Conservation (phyloP, 192 early-diverging fungal genomes). For the Backusella luteola region DNA sequence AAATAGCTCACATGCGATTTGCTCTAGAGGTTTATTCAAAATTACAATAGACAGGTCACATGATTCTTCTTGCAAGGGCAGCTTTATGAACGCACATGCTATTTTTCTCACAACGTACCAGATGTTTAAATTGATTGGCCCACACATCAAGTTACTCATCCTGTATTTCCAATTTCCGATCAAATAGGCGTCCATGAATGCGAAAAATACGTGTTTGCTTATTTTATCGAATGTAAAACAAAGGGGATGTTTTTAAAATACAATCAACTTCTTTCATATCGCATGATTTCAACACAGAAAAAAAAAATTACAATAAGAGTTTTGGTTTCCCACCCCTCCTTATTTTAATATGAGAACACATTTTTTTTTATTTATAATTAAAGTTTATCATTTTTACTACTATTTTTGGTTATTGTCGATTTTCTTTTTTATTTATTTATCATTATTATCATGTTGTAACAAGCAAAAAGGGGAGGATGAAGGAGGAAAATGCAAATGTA, state of each 20-base stretch:
- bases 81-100: slow-evolving; percentile 2
- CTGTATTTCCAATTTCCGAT: not conserved
- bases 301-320: too few relatives aligned
- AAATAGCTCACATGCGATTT: slow-evolving; percentile 12
- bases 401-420: not conserved
- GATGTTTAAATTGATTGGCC: not conserved
- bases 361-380: not conserved
- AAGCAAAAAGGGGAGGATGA: not conserved
- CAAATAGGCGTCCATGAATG: not conserved
- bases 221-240: not conserved
- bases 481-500: not conserved
- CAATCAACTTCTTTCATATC: not conserved
- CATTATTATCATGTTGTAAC: not conserved
- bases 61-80: not conserved
- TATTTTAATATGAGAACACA: not conserved
- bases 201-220: not conserved
- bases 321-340: not conserved
- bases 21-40: not conserved
- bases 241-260: not conserved
- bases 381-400: not conserved
- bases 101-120: slow-evolving; percentile 2
- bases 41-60: slow-evolving; percentile 7
- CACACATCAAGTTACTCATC: not conserved
- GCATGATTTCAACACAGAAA: slow-evolving; percentile 3
- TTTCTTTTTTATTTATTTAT: not conserved